phyloP scores from a whole-genome alignment of 2,329 filamentous ascomycete genomes.

The Lachnellula arida region DNA sequence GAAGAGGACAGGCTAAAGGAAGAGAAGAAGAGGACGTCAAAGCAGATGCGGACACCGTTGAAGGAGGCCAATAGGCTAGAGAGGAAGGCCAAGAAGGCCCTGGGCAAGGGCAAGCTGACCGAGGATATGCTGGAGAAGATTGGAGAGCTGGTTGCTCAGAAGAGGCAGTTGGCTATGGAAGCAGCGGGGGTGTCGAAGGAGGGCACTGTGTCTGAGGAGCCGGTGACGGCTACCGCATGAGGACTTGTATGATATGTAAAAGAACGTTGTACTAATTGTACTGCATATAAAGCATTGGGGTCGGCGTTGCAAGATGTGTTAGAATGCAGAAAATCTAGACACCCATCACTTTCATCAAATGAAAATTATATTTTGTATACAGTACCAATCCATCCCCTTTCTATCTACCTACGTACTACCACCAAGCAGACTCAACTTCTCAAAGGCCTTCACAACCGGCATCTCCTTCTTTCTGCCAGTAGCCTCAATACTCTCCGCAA shows the following conservation, averaged over 20 bases:
- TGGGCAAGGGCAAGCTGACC: constrained; percentile 29
- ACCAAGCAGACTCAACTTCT: constrained; percentile 39
- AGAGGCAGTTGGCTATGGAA: constrained; percentile 17
- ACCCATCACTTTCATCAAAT: neutral
- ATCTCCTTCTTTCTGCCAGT: constrained; percentile 26
- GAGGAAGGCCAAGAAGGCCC: constrained; percentile 24
- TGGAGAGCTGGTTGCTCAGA: constrained; percentile 31
- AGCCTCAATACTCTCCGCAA: constrained; percentile 31
- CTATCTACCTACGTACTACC: neutral
- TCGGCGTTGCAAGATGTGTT: constrained; percentile 19
- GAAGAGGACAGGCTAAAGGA: constrained; percentile 48
- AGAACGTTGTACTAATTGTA: constrained; percentile 13
- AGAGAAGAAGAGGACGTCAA: constrained; percentile 22
- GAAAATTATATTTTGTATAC: neutral
- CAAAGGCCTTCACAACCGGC: constrained; percentile 35
- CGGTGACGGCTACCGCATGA: constrained; percentile 12
- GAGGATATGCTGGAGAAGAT: constrained; percentile 30
- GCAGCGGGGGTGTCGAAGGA: constrained; percentile 16
- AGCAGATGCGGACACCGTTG: constrained; percentile 31
- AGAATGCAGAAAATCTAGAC: constrained; percentile 1
- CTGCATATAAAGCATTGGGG: constrained; percentile 19
- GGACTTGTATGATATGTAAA: constrained; percentile 28
- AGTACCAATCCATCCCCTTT: neutral
- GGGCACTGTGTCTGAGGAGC: neutral
- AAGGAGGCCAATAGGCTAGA: constrained; percentile 28